Evolutionary conservation across 805 yeast species (phyloP).

Genomic region (Kodamaea neixiangensis): DNA sequence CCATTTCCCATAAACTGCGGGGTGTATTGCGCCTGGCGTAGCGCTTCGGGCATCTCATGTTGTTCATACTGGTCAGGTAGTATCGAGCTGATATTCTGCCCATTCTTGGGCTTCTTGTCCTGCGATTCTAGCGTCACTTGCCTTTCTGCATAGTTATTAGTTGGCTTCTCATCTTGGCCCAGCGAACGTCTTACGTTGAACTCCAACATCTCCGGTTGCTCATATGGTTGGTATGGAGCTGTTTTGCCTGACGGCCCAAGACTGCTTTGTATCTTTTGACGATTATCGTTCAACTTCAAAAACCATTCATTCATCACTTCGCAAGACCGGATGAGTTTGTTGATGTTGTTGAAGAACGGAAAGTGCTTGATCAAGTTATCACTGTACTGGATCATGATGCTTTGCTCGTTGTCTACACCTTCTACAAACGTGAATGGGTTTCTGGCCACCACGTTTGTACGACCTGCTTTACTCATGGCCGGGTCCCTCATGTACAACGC

Average conservation of each 20-base stretch:
- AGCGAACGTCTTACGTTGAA: neutral
- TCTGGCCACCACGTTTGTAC: neutral
- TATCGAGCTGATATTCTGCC: neutral
- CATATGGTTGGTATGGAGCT: neutral
- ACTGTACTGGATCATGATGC: slow-evolving; percentile 18
- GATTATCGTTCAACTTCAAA: slow-evolving; percentile 16
- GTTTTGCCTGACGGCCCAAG: neutral
- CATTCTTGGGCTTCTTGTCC: neutral
- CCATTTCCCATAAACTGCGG: neutral
- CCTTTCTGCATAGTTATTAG: neutral
- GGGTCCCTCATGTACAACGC: slow-evolving; percentile 16
- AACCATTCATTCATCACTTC: slow-evolving; percentile 27
- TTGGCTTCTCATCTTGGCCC: neutral
- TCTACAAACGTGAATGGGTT: slow-evolving; percentile 2
- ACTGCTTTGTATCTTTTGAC: slow-evolving; percentile 3
- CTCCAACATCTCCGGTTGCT: neutral
- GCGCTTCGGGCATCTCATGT: neutral
- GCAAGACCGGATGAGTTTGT: slow-evolving; percentile 28
- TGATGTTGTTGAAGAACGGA: slow-evolving; percentile 29
- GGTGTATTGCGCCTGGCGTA: neutral
- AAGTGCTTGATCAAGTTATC: slow-evolving; percentile 27
- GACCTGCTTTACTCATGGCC: neutral
- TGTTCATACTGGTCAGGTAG: neutral
- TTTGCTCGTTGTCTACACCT: slow-evolving; percentile 13
- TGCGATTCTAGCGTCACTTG: neutral